These are phyloP conservation scores for Physcomitrellopsis africana DNA, from an alignment of 225 moss, liverwort and hornwort species.

Conservation along the genomic window DNA sequence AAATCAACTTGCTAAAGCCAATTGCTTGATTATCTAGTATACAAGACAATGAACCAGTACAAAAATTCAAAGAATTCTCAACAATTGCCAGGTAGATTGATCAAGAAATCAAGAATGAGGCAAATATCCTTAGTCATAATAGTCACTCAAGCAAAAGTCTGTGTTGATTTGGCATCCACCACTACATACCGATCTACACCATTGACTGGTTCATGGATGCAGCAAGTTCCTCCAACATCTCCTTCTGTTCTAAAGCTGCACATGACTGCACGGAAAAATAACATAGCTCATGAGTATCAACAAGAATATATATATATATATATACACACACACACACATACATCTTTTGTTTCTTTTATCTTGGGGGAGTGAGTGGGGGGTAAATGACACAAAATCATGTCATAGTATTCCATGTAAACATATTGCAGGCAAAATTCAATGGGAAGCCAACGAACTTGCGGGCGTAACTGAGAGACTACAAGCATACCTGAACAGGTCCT, in stretches of 20 bases:
- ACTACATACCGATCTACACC: conserved; percentile 36
- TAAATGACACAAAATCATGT: not conserved
- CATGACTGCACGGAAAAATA: conserved; percentile 66
- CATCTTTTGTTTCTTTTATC: too few species aligned
- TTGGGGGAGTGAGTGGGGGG: not conserved
- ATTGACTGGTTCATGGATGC: conserved; percentile 69
- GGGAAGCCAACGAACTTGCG: not conserved
- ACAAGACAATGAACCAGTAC: too few species aligned
- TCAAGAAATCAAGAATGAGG: conserved; percentile 19
- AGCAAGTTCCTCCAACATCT: conserved; percentile 93
- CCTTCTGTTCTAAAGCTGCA: conserved; percentile 87
- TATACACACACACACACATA: too few species aligned
- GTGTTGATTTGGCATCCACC: not conserved
- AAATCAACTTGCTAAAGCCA: too few species aligned
- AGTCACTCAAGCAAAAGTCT: not conserved
- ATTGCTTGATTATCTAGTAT: too few species aligned
- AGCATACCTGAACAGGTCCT: conserved; percentile 78
- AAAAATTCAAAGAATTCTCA: too few species aligned
- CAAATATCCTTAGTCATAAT: not conserved
- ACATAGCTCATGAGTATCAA: not conserved
- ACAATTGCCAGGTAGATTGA: not conserved
- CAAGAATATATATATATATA: not conserved
- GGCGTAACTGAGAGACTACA: not conserved
- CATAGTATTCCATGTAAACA: not conserved
- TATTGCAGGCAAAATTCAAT: not conserved